These are phyloP conservation scores for Inosperma sp. DNA, from an alignment of 768 basidiomycete species.

Conservation along the genomic window DNA sequence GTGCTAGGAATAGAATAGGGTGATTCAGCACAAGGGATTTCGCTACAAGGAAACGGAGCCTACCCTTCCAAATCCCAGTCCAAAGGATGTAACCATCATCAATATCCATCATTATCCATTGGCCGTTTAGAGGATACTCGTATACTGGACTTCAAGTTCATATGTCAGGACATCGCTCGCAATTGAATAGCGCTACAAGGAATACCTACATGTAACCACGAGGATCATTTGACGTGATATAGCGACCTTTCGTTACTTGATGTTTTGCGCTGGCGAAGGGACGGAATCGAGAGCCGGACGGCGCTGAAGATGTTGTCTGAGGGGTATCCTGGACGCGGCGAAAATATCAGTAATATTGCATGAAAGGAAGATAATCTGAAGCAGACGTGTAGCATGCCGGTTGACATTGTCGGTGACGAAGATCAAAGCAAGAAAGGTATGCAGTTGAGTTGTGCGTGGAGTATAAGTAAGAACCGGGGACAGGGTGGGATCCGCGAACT, in stretches of 20 bases:
- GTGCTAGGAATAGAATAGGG: conserved; percentile 44
- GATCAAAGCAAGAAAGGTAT: conserved; percentile 23
- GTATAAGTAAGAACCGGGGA: conserved; percentile 24
- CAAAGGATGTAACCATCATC: conserved; percentile 90
- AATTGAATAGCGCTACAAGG: neutral
- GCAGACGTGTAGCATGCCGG: conserved; percentile 42
- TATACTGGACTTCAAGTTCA: conserved; percentile 61
- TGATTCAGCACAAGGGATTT: no score
- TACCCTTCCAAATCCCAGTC: conserved; percentile 95
- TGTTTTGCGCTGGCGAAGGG: conserved; percentile 74
- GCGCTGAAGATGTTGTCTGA: conserved; percentile 35
- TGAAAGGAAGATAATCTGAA: conserved; percentile 5
- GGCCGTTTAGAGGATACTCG: conserved; percentile 83
- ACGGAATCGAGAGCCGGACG: conserved; percentile 45
- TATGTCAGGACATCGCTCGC: neutral
- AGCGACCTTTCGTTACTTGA: conserved; percentile 80
- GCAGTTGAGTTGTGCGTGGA: conserved; percentile 12
- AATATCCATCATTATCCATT: conserved; percentile 96
- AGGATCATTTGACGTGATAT: conserved; percentile 87
- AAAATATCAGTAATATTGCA: conserved; percentile 11
- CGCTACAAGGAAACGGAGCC: no score
- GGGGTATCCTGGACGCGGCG: conserved; percentile 35
- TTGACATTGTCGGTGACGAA: conserved; percentile 34
- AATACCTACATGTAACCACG: conserved; percentile 76
- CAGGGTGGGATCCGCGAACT: conserved; percentile 21